Conservation (phyloP, 345 rosid species). For the Boechera stricta region DNA sequence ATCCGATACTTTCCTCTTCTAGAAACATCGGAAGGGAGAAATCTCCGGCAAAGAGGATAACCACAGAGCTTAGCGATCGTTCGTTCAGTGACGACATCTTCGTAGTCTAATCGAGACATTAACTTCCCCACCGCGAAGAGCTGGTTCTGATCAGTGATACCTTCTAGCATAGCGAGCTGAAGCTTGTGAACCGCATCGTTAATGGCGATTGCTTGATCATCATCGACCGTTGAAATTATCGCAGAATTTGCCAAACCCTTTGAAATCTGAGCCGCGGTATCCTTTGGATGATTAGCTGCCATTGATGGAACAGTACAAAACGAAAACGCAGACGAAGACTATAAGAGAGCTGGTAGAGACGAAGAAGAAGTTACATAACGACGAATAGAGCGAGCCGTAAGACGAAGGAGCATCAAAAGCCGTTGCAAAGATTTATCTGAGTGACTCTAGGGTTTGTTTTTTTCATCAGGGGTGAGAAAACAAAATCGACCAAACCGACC, state of each 20-base stretch:
- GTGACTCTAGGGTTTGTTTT: conserved; percentile 32
- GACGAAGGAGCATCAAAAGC: conserved; percentile 48
- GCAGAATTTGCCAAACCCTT: conserved; percentile 74
- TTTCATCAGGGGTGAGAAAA: not conserved
- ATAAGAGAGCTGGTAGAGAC: conserved; percentile 35
- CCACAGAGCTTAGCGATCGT: conserved; percentile 67
- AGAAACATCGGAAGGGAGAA: conserved; percentile 56
- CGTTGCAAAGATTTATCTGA: conserved; percentile 36
- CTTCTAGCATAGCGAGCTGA: conserved; percentile 71
- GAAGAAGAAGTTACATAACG: conserved; percentile 33
- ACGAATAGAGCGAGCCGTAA: conserved; percentile 46
- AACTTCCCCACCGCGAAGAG: conserved; percentile 65
- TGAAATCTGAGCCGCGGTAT: conserved; percentile 67
- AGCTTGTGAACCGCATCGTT: conserved; percentile 51
- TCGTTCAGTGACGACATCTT: conserved; percentile 77
- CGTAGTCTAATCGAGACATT: conserved; percentile 69
- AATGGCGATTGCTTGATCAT: conserved; percentile 41
- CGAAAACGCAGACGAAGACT: conserved; percentile 38
- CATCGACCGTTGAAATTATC: conserved; percentile 76
- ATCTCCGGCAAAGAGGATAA: conserved; percentile 64
- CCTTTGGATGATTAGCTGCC: conserved; percentile 61
- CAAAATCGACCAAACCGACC: conserved; percentile 17
- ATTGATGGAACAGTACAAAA: conserved; percentile 49
- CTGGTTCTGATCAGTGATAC: conserved; percentile 58
- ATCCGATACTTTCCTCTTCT: conserved; percentile 68